These are phyloP conservation scores for Suhomyces tanzawaensis DNA, from an alignment of 805 yeast species.

Conservation along the genomic window DNA sequence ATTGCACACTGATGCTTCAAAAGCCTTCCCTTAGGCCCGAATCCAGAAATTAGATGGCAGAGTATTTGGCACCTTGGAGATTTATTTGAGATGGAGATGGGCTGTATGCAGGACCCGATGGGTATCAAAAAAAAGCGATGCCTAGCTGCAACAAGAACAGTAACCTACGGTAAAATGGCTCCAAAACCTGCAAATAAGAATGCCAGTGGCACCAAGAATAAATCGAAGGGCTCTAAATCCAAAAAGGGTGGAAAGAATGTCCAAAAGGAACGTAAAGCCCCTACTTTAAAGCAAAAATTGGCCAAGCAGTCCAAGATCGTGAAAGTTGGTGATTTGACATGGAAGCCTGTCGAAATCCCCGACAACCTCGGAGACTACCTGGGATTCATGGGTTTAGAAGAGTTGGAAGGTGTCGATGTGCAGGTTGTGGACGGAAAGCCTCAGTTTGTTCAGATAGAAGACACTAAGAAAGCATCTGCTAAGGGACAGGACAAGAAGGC, in stretches of 20 bases:
- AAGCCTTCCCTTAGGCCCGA: too few relatives aligned
- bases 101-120: not conserved
- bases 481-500: constrained; percentile 13
- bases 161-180: not conserved
- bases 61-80: too few relatives aligned
- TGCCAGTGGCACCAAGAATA: constrained; percentile 4
- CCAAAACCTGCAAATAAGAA: constrained; percentile 2
- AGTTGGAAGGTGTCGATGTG: constrained; percentile 88
- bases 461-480: constrained; percentile 27
- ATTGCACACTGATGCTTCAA: too few relatives aligned
- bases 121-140: not conserved
- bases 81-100: too few relatives aligned
- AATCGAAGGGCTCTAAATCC: not conserved
- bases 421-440: constrained; percentile 68
- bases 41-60: too few relatives aligned
- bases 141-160: not conserved
- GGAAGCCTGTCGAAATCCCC: constrained; percentile 84
- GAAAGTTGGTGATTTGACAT: constrained; percentile 51
- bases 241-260: constrained; percentile 6
- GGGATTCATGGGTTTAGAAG: constrained; percentile 91
- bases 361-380: constrained; percentile 83
- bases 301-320: constrained; percentile 40
- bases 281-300: constrained; percentile 29
- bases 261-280: constrained; percentile 13
- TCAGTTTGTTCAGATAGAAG: constrained; percentile 44